Base-by-base conservation (phyloP, 75 land plant species). In the Azolla pinnata region DNA sequence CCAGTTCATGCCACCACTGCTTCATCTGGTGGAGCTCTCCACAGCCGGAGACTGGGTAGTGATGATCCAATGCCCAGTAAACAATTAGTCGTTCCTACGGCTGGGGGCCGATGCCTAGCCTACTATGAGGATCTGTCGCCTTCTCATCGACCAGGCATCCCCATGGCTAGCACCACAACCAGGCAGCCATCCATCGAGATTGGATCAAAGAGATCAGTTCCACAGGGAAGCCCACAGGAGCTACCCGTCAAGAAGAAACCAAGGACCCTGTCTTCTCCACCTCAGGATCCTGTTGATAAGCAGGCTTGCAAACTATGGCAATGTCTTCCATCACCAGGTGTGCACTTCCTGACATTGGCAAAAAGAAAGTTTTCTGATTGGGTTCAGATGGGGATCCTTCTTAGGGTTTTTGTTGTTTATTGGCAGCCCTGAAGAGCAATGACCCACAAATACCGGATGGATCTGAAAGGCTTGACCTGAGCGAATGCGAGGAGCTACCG, bases 261-360 rank as follows among this genome's bases (percentile, higher is more conserved):
- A 26, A 52, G 27, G 29, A 14, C 14, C 29, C 24, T 2, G 29
- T 27, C 29, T 52, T 5, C 5, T 12, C 40, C 40, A 5, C 54
- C 29, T 10, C 24, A 52, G 10, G 27, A 26, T 3, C 3, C 25
- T 52, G 54, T 25, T 12, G 54, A 52, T 12, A 52, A 52, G 54
- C 54, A 52, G 27, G 54, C 54, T 26, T 52, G 29, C 5, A 52
- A 29, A 27, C 29, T 52, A 25, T 52, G 26, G 54, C 54, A 27
- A 26, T 52, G 54, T 26, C 54, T 52, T 52, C 54, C 24, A 23
- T 25, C 24, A 27, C 29, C 54, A 52, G 54, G 54, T 52, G 14
- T 19, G 29, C 17, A 18, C 7, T 7, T 46, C n/a, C n/a, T n/a
- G n/a, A n/a, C n/a, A n/a, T n/a, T n/a, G n/a, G n/a, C n/a, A n/a